These are phyloP conservation scores for Fusarium concolor DNA, from an alignment of 2,329 filamentous ascomycete genomes.

Conservation along the genomic window DNA sequence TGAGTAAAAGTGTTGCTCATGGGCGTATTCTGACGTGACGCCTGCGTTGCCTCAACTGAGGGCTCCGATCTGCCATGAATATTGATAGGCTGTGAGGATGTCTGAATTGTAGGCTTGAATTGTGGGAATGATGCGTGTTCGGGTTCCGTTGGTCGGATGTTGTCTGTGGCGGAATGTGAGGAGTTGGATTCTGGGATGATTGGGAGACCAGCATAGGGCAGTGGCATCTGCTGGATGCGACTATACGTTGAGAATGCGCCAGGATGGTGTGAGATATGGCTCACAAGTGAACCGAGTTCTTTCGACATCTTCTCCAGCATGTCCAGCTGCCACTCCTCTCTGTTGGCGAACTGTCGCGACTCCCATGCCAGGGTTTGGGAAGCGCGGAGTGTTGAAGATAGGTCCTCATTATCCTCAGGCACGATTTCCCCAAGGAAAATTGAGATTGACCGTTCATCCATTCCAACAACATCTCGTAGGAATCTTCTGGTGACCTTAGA, in stretches of 20 bases:
- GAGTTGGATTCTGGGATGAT: slow-evolving; percentile 66
- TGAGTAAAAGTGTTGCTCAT: slow-evolving; percentile 63
- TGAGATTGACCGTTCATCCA: slow-evolving; percentile 86
- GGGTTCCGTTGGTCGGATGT: slow-evolving; percentile 36
- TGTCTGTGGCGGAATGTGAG: slow-evolving; percentile 47
- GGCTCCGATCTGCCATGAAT: slow-evolving; percentile 49
- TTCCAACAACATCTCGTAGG: slow-evolving; percentile 88
- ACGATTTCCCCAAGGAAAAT: slow-evolving; percentile 88
- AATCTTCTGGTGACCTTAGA: slow-evolving; percentile 85
- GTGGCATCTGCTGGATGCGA: slow-evolving; percentile 70
- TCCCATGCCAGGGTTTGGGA: slow-evolving; percentile 50
- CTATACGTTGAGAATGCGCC: slow-evolving; percentile 89
- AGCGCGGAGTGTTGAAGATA: slow-evolving; percentile 61
- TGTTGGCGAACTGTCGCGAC: slow-evolving; percentile 47
- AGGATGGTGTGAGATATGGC: slow-evolving; percentile 82
- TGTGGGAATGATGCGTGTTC: slow-evolving; percentile 49
- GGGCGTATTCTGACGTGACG: slow-evolving; percentile 39
- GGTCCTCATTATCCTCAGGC: slow-evolving; percentile 62
- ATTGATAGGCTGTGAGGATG: slow-evolving; percentile 52
- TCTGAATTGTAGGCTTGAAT: slow-evolving; percentile 62
- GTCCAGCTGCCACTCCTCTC: slow-evolving; percentile 76
- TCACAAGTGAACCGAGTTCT: slow-evolving; percentile 86
- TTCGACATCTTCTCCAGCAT: slow-evolving; percentile 86
- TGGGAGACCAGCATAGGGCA: slow-evolving; percentile 83
- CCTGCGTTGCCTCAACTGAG: slow-evolving; percentile 34